A percentile compares a stretch with the other conserved stretches of the same genome.
Evolutionary conservation across 2,329 filamentous ascomycete species (phyloP).

Genomic region (Clarireedia paspali): DNA sequence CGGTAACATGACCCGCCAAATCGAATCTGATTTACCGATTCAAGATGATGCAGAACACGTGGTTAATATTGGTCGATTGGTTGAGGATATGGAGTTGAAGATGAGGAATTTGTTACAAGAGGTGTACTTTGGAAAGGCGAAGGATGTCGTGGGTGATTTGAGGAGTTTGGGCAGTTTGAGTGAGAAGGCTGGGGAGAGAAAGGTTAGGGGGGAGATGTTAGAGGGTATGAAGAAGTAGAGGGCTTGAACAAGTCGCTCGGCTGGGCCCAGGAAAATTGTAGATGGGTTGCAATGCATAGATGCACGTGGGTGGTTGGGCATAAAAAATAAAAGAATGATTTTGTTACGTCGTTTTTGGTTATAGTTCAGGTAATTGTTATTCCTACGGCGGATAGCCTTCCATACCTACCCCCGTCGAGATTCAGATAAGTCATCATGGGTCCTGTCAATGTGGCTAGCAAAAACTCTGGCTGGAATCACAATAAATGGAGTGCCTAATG

Average conservation of each 20-base stretch:
- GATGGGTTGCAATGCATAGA: not conserved
- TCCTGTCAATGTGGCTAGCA: no score
- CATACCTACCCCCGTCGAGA: no score
- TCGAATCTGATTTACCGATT: constrained; percentile 84
- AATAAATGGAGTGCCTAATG: no score
- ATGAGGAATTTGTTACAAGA: constrained; percentile 98
- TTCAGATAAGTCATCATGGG: no score
- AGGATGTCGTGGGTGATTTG: constrained; percentile 94
- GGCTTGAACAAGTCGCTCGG: not conserved
- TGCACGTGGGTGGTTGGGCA: not conserved
- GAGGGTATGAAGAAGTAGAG: constrained; percentile 39
- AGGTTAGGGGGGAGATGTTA: constrained; percentile 85
- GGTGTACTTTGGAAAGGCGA: constrained; percentile 98
- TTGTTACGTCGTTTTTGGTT: no score
- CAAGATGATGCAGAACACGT: constrained; percentile 91
- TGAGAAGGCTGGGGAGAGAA: constrained; percentile 74
- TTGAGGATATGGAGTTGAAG: constrained; percentile 99
- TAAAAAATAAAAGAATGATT: no score
- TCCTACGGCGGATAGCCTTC: no score
- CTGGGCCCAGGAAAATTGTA: not conserved
- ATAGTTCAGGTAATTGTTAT: no score
- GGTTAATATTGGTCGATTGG: constrained; percentile 84
- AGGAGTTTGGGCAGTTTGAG: constrained; percentile 79
- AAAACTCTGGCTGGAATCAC: no score
- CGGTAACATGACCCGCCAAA: constrained; percentile 96